Evolutionary conservation across 768 basidiomycete species (phyloP), one percentile per base, ranked within the genome.

Genomic region (Boletus tomentosulus): DNA sequence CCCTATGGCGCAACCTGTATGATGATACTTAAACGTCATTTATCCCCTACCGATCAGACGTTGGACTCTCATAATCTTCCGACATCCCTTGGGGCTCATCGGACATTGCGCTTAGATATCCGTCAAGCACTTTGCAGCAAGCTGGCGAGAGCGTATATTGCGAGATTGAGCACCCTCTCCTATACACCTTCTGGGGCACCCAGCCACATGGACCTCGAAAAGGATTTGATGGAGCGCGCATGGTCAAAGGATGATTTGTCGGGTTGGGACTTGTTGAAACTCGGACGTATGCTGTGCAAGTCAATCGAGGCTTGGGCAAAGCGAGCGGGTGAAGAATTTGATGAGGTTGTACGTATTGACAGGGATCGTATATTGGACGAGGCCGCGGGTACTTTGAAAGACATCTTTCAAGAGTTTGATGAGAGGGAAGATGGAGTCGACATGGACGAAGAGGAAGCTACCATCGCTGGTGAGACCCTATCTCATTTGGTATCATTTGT

Each of bases 321-420:
- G 25, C 62, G 62, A 35, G 55, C 63, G 10, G 66, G 66, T 38
- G 61, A 64, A 11, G 71, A 66, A 15, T 61, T 62, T 15, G 61
- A 62, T 1, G 67, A 67, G 25, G 62, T 57, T 54, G 61, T 59
- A 55, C 53, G 65, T 62, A 44, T 62, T 61, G 73, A 74, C 33
- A 75, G 73, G 57, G 84, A 85, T 57, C 77, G 74, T 48, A 76
- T 91, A 43, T 61, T 92, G 53, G 80, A 84, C 43, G 89, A 92
- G 67, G 80, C 81, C 6, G 82, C 86, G 2, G 82, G 84, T 0
- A 78, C 86, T 6, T 61, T 87, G 55, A 85, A 83, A 64, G 89
- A 91, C 57, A 77, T 89, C 5, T 76, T 89, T 13, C 84, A 87
- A 59, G 87, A 89, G 57, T 75, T 86, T 46, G 87, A 89, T 56